Evolutionary conservation across 805 yeast genomes (phyloP).

Genomic region (Citeromyces matritensis): DNA sequence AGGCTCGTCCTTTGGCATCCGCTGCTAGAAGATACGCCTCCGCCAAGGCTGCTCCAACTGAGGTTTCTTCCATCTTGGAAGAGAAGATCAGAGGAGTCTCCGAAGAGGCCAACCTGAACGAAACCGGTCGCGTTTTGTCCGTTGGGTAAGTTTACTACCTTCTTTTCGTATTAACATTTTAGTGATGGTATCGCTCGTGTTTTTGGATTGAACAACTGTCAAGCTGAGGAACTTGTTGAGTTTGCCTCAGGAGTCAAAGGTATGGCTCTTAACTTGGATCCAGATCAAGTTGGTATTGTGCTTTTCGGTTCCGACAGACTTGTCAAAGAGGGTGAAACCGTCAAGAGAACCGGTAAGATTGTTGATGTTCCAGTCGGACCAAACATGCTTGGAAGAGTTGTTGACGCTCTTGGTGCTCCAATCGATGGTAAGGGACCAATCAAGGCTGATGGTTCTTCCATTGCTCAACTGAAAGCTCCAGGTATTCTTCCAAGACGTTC

Average conservation of each 20-base stretch:
- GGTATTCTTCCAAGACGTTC: conserved; percentile 99
- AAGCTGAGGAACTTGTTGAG: conserved; percentile 99
- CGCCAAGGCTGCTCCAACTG: conserved; percentile 98
- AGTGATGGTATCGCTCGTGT: conserved; percentile 99
- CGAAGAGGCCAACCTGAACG: conserved; percentile 93
- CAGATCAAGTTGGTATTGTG: conserved; percentile 99
- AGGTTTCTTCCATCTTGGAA: conserved; percentile 97
- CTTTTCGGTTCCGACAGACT: conserved; percentile 98
- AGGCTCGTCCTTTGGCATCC: conserved; percentile 52
- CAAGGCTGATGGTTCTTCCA: conserved; percentile 65
- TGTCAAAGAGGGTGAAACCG: conserved; percentile 99
- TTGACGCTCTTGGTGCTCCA: conserved; percentile 98
- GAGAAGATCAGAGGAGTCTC: conserved; percentile 99
- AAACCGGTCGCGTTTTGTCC: conserved; percentile 98
- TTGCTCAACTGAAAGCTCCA: conserved; percentile 99
- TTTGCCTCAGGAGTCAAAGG: conserved; percentile 99
- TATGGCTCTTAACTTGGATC: conserved; percentile 99
- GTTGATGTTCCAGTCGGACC: conserved; percentile 99
- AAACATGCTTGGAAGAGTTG: conserved; percentile 95
- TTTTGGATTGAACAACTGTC: conserved; percentile 98
- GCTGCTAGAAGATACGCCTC: conserved; percentile 75
- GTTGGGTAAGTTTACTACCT: conserved; percentile 60
- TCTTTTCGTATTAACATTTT: conserved; percentile 19
- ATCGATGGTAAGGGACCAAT: conserved; percentile 99
- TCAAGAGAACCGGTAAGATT: conserved; percentile 98